A percentile compares a stretch with the other conserved stretches of the same genome.
These are phyloP conservation scores for Actinidia chinensis DNA, from an alignment of 179 eudicot genomes.

Conservation along the genomic window DNA sequence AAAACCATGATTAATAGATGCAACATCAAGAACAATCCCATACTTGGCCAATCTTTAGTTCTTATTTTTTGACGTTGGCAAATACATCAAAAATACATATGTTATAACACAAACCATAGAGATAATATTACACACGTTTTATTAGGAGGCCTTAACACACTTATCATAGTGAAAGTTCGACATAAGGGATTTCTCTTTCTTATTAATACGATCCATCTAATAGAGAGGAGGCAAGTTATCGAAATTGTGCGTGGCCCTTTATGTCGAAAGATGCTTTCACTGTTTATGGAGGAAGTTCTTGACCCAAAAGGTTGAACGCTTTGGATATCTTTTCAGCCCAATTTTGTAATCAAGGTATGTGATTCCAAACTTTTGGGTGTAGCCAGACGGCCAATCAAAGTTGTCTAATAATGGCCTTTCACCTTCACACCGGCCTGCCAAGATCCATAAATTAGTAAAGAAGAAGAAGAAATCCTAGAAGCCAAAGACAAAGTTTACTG, in stretches of 20 bases:
- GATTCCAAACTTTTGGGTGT: slow-evolving; percentile 30
- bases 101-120: too few species aligned
- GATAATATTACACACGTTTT: too few species aligned
- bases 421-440: slow-evolving; percentile 29
- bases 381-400: slow-evolving; percentile 36
- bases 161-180: too few species aligned
- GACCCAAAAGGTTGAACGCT: slow-evolving; percentile 18
- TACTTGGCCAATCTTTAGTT: too few species aligned
- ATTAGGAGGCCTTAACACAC: too few species aligned
- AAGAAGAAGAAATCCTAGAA: not conserved
- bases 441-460: not conserved
- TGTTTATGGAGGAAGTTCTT: slow-evolving; percentile 27
- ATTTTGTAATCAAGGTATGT: slow-evolving; percentile 27
- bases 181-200: not conserved
- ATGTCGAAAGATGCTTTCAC: too few species aligned
- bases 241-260: not conserved
- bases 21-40: too few species aligned
- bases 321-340: slow-evolving; percentile 23
- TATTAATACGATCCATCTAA: not conserved
- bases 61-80: too few species aligned
- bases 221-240: not conserved
- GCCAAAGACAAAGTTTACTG: not conserved
- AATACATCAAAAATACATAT: too few species aligned
- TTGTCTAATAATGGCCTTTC: slow-evolving; percentile 34
- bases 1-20: too few species aligned